phyloP scores from a whole-genome alignment of 202 grass and related monocot genomes.

The Alloteropsis angusta region DNA sequence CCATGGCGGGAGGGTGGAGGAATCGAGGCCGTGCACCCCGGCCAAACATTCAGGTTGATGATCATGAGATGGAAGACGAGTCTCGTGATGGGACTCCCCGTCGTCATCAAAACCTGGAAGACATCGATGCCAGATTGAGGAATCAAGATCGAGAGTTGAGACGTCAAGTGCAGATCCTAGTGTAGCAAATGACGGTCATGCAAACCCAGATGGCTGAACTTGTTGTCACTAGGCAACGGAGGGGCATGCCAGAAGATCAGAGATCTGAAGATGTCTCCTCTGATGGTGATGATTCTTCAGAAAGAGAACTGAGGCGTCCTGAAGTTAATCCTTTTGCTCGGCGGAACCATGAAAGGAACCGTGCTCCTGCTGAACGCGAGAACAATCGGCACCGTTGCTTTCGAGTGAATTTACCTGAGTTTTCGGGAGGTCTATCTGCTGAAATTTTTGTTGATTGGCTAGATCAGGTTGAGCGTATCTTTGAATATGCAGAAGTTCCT shows the following conservation, averaged over 20 bases:
- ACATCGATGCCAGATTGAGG: neutral
- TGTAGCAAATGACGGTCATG: constrained; percentile 9
- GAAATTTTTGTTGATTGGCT: neutral
- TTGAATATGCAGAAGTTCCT: neutral
- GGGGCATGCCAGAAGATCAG: neutral
- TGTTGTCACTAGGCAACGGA: too few relatives aligned
- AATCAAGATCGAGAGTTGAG: neutral
- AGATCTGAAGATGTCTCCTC: too few relatives aligned
- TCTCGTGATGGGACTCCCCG: neutral
- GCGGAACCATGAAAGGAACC: too few relatives aligned
- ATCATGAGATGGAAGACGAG: neutral
- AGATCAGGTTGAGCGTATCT: neutral
- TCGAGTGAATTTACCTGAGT: neutral
- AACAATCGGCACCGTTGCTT: too few relatives aligned
- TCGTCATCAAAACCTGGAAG: neutral
- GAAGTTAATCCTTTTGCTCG: neutral
- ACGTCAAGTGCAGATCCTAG: neutral
- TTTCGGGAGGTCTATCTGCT: neutral
- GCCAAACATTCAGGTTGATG: neutral
- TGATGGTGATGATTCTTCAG: neutral
- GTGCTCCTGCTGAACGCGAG: neutral
- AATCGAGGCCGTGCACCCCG: neutral
- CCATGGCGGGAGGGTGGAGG: neutral
- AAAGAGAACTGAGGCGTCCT: neutral
- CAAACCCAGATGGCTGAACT: too few relatives aligned